These are phyloP conservation scores for Geum urbanum DNA, from an alignment of 306 rosid species.

Conservation along the genomic window DNA sequence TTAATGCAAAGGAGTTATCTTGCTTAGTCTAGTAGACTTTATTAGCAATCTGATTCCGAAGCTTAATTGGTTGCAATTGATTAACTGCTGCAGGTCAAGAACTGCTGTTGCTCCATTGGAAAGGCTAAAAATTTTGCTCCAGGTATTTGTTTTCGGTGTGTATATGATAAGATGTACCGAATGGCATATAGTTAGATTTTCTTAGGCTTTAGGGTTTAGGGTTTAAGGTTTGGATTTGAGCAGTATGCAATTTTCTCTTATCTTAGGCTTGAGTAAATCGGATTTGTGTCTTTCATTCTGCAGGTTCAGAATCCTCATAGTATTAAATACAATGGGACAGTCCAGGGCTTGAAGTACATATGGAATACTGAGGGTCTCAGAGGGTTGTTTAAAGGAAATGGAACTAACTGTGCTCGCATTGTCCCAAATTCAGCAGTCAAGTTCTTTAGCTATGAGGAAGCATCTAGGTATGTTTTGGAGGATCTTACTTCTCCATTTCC, in stretches of 20 bases:
- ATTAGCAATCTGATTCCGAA: background rate
- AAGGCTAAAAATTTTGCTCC: constrained; percentile 63
- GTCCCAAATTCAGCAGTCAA: constrained; percentile 71
- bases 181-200: background rate
- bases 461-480: constrained; percentile 42
- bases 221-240: background rate
- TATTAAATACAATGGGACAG: constrained; percentile 53
- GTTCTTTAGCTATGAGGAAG: constrained; percentile 67
- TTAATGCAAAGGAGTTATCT: background rate
- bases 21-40: background rate
- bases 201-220: background rate
- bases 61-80: background rate
- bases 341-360: constrained; percentile 60
- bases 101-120: constrained; percentile 64
- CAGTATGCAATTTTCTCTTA: background rate
- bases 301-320: constrained; percentile 55
- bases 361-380: constrained; percentile 57
- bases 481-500: background rate
- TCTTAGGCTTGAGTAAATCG: constrained; percentile 22
- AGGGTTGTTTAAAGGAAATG: constrained; percentile 68
- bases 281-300: constrained; percentile 19
- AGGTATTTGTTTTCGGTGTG: constrained; percentile 30
- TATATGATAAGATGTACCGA: background rate
- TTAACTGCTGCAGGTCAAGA: constrained; percentile 45
- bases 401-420: constrained; percentile 74